Base-by-base conservation (phyloP, 2,329 filamentous ascomycete species). In the Cyanodermella asteris region DNA sequence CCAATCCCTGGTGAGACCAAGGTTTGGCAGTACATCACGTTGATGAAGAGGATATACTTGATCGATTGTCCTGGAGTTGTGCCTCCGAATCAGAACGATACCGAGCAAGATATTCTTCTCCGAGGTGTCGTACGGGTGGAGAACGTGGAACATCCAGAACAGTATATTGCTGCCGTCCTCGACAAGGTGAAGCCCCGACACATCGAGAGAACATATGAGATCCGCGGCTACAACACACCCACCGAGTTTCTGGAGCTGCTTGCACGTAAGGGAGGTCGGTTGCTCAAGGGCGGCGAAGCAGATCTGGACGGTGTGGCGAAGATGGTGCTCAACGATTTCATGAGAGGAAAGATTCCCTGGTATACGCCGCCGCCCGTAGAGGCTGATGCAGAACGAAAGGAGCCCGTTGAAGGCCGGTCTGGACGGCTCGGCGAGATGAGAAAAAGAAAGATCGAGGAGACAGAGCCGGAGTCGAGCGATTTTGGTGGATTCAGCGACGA, bases 51-150 rank as follows among this genome's bases (percentile, higher is more conserved):
- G 27, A 91, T 91, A 26, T 82, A 84, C 49, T 64, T 97, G 27
- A 94, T 97, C 38, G 87, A 97, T 41, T 94, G 84, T 41, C 87
- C 87, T 19, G 87, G 87, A 48, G 81, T 97, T 20, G 87, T 94
- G 1, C 87, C 87, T 4, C 84, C 87, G 0, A 87, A 76, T 35
- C 68, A 68, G 32, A 67, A 68, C 27, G 84, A 93, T 41, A 76
- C 72, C 0, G 76, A 82, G 15, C 69, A 82, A 39, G 82, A 93
- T 36, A 73, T 97, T 28, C 60, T 97, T 4, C 61, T 97, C 7
- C 68, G 84, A 34, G 87, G 87, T 35, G 82, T 91, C 6, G 81
- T 91, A 7, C 66, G 87, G 36, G 77, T 94, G 3, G 87, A 97
- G 48, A 93, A 91, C 42, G 84, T 97, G 1, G 76, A 93, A 36